A percentile compares a stretch with the other conserved stretches of the same genome.
phyloP scores from a whole-genome alignment of 116 monocot genomes.

The Cymodocea nodosa region DNA sequence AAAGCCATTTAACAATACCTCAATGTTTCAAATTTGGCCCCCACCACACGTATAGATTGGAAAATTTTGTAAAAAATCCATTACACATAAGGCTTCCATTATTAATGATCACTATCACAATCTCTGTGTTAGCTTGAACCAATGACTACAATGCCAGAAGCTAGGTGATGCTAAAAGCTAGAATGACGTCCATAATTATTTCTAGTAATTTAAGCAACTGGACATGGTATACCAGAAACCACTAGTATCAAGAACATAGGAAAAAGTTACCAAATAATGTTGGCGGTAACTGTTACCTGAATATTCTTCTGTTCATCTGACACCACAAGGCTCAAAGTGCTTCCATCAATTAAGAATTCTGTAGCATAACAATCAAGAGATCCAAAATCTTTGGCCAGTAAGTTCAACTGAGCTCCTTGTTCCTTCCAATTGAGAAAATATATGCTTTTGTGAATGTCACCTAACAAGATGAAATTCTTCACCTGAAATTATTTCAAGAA shows the following conservation, averaged over 20 bases:
- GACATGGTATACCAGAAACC: neutral
- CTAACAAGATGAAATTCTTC: conserved; percentile 87
- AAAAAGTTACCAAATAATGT: neutral
- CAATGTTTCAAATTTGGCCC: too few relatives aligned
- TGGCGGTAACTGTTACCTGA: conserved; percentile 17
- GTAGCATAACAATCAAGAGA: conserved; percentile 95
- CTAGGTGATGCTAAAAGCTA: too few relatives aligned
- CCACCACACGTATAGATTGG: too few relatives aligned
- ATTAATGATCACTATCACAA: too few relatives aligned
- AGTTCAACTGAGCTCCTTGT: conserved; percentile 84
- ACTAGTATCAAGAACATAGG: neutral
- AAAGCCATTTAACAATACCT: too few relatives aligned
- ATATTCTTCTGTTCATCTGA: conserved; percentile 92
- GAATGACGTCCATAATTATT: too few relatives aligned
- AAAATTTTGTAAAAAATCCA: too few relatives aligned
- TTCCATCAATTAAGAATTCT: conserved; percentile 95
- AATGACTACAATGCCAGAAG: too few relatives aligned
- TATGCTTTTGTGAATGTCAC: conserved; percentile 95
- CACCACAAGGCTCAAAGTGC: conserved; percentile 88
- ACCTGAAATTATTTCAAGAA: conserved; percentile 40
- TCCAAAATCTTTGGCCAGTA: conserved; percentile 97
- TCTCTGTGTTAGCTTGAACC: too few relatives aligned
- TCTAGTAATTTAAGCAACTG: too few relatives aligned
- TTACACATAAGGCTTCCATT: too few relatives aligned
- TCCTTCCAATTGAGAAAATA: conserved; percentile 99